Percentiles rank a stretch among this genome's conserved stretches.
phyloP scores from a whole-genome alignment of 2,329 filamentous ascomycete genomes.

The Microsporum canis region DNA sequence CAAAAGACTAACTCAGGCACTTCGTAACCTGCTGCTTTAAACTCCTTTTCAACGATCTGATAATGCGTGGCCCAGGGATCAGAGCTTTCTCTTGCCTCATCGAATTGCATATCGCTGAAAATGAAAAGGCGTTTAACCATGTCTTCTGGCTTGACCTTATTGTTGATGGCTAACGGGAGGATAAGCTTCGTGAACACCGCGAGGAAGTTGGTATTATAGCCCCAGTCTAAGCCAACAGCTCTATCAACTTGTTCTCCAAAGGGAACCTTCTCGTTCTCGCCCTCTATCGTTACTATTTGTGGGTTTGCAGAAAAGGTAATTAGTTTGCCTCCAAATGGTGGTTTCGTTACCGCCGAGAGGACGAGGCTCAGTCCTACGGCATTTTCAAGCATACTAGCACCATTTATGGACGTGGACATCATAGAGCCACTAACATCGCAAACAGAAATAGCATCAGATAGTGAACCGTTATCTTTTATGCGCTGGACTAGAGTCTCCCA shows the following conservation, averaged over 20 bases:
- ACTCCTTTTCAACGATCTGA: conserved; percentile 40
- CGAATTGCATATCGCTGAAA: conserved; percentile 52
- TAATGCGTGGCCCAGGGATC: conserved; percentile 37
- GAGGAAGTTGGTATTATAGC: conserved; percentile 42
- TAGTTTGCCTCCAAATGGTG: conserved; percentile 45
- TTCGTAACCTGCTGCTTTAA: conserved; percentile 42
- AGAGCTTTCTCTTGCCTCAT: conserved; percentile 24
- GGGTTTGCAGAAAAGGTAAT: conserved; percentile 44
- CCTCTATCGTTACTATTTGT: conserved; percentile 28
- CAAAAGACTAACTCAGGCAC: conserved; percentile 44
- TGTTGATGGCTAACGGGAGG: conserved; percentile 42
- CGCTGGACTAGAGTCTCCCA: conserved; percentile 49
- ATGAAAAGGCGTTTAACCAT: conserved; percentile 53
- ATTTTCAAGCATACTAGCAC: conserved; percentile 42
- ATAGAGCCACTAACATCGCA: conserved; percentile 50
- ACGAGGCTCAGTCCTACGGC: conserved; percentile 48
- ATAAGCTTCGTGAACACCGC: conserved; percentile 45
- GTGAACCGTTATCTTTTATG: conserved; percentile 44
- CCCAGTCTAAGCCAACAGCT: conserved; percentile 29
- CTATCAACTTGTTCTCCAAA: conserved; percentile 35
- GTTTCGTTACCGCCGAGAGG: conserved; percentile 41
- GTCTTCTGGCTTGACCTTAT: conserved; percentile 43
- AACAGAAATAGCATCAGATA: conserved; percentile 45
- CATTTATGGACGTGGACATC: conserved; percentile 35
- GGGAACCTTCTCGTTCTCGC: neutral